Percentiles rank a stretch among this genome's conserved stretches.
These are phyloP conservation scores for Wakefieldia striispora DNA, from an alignment of 768 basidiomycete genomes.

Conservation along the genomic window DNA sequence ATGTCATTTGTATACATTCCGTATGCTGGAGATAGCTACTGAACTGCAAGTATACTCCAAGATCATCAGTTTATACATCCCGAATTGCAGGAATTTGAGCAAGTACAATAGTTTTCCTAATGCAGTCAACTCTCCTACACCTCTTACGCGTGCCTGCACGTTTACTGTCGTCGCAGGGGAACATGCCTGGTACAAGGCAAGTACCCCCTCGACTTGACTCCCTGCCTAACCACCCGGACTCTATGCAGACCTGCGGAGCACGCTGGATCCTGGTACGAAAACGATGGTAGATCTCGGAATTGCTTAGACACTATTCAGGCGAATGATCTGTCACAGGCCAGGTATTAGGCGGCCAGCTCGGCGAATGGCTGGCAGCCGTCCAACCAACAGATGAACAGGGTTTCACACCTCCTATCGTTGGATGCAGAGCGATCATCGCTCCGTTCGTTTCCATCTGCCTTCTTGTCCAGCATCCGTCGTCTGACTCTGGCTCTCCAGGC, in stretches of 20 bases:
- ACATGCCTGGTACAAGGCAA: conserved; percentile 30
- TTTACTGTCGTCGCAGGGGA: conserved; percentile 7
- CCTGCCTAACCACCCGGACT: not conserved
- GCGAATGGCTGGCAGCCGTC: conserved; percentile 61
- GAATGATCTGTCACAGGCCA: conserved; percentile 40
- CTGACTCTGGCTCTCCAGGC: conserved; percentile 46
- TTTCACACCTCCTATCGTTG: conserved; percentile 64
- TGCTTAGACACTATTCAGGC: conserved; percentile 13
- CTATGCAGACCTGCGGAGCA: conserved; percentile 64
- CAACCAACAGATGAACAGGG: conserved; percentile 41
- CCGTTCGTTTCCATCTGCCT: conserved; percentile 58
- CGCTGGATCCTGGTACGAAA: conserved; percentile 89
- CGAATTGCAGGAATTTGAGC: not conserved
- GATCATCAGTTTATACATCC: conserved; percentile 7
- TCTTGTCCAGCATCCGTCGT: not conserved
- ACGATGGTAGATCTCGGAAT: conserved; percentile 46
- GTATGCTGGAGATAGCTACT: conserved; percentile 48
- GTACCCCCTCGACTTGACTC: not conserved
- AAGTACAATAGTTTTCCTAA: conserved; percentile 19
- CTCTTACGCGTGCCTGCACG: conserved; percentile 14
- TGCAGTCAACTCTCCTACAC: conserved; percentile 20
- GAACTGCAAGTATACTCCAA: conserved; percentile 40
- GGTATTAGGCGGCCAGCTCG: conserved; percentile 60
- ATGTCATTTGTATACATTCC: conserved; percentile 43
- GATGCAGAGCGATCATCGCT: conserved; percentile 87